A percentile compares a stretch with the other conserved stretches of the same genome.
Conservation (phyloP, 306 rosid species). For the Trifolium pratense region DNA sequence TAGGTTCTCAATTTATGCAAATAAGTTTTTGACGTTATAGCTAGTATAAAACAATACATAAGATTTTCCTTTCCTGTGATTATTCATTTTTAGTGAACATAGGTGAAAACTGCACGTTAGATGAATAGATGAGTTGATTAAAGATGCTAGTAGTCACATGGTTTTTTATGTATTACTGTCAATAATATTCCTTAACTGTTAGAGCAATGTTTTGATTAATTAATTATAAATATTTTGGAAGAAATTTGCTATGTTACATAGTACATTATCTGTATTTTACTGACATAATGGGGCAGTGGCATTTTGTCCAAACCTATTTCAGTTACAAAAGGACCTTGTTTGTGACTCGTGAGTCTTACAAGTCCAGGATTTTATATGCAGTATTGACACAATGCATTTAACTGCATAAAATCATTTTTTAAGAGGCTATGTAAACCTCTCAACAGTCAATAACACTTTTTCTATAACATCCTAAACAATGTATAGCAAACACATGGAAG, state of each 20-base stretch:
- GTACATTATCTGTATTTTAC: conserved; percentile 1
- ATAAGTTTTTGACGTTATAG: too few species aligned
- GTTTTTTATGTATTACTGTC: not conserved
- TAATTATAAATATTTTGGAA: not conserved
- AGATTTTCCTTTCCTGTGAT: too few species aligned
- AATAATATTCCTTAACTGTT: not conserved
- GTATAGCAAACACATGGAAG: not conserved
- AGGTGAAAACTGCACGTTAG: too few species aligned
- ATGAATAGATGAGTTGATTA: too few species aligned
- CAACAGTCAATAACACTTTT: not conserved
- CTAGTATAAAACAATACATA: too few species aligned
- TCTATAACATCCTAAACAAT: not conserved
- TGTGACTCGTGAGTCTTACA: conserved; percentile 3
- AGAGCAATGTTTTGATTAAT: not conserved
- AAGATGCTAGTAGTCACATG: conserved; percentile 11
- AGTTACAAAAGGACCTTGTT: not conserved
- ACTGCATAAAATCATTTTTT: not conserved
- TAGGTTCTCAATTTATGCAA: too few species aligned
- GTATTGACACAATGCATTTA: not conserved
- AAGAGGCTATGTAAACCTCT: not conserved
- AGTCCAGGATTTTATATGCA: not conserved
- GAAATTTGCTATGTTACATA: not conserved
- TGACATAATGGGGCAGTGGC: conserved; percentile 18
- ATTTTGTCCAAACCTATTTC: conserved; percentile 11
- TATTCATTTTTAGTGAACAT: too few species aligned